Conservation (phyloP, 805 yeast species). For the Metschnikowia noctiluminum region DNA sequence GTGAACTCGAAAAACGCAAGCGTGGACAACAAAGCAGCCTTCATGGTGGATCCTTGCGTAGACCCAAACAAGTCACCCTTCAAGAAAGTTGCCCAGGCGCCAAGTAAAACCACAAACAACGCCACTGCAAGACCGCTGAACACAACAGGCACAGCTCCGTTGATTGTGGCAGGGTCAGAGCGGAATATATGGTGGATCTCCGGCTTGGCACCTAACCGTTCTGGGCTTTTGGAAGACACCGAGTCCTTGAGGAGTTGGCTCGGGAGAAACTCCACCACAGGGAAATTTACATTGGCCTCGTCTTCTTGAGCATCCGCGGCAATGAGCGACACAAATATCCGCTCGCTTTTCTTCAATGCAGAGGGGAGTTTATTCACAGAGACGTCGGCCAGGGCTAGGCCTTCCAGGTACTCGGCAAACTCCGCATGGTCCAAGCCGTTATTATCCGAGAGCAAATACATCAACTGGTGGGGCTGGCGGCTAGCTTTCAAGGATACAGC, state of each 20-base stretch:
- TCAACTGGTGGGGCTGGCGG: slow-evolving; percentile 34
- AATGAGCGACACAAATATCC: slow-evolving; percentile 29
- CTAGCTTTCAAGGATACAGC: slow-evolving; percentile 23
- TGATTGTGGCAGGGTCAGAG: slow-evolving; percentile 49
- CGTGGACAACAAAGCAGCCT: slow-evolving; percentile 44
- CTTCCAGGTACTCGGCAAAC: slow-evolving; percentile 27
- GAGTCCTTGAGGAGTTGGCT: slow-evolving; percentile 23
- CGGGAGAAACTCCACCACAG: slow-evolving; percentile 30
- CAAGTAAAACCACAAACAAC: slow-evolving; percentile 42
- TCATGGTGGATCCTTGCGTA: slow-evolving; percentile 24
- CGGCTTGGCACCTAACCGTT: slow-evolving; percentile 47
- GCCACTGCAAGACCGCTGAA: slow-evolving; percentile 46
- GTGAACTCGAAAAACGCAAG: slow-evolving; percentile 50
- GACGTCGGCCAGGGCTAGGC: slow-evolving; percentile 23
- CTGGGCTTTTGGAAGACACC: slow-evolving; percentile 23
- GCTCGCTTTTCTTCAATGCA: slow-evolving; percentile 33
- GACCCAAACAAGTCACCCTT: slow-evolving; percentile 28
- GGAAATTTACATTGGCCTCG: slow-evolving; percentile 21
- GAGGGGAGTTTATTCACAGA: slow-evolving; percentile 31
- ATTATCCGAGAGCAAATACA: slow-evolving; percentile 28
- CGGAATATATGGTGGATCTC: slow-evolving; percentile 66
- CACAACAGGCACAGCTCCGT: slow-evolving; percentile 47
- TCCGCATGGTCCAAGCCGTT: slow-evolving; percentile 31
- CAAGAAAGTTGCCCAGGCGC: slow-evolving; percentile 37
- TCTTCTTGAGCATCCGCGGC: slow-evolving; percentile 25